These are phyloP conservation scores for Lichina pygmaea DNA, from an alignment of 495 filamentous ascomycete genomes.

Conservation along the genomic window DNA sequence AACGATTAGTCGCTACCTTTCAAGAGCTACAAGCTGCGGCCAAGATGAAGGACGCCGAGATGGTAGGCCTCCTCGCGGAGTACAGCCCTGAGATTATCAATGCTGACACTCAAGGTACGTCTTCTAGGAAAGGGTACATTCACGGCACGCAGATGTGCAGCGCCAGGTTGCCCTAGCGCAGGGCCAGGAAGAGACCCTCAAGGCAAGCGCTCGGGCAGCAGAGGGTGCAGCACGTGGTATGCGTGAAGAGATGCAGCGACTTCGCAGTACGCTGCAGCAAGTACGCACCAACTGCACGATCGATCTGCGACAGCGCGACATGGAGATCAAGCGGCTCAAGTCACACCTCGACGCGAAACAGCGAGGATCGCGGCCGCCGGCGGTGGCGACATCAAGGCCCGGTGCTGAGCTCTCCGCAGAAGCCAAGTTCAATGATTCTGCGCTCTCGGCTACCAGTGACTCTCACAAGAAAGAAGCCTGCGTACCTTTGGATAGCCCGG, in stretches of 20 bases:
- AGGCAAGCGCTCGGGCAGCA: slow-evolving; percentile 36
- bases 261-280: slow-evolving; percentile 53
- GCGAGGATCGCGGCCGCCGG: slow-evolving; percentile 9
- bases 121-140: slow-evolving; percentile 28
- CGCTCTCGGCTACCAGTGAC: neutral
- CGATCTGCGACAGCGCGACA: slow-evolving; percentile 74
- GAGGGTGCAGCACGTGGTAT: slow-evolving; percentile 42
- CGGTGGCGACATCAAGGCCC: slow-evolving; percentile 14
- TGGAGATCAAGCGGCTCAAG: slow-evolving; percentile 70
- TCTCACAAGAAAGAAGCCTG: neutral
- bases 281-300: slow-evolving; percentile 70
- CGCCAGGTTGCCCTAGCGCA: slow-evolving; percentile 51
- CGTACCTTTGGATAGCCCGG: neutral
- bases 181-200: slow-evolving; percentile 41
- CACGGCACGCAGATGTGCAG: slow-evolving; percentile 42
- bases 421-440: neutral
- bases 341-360: slow-evolving; percentile 33
- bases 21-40: slow-evolving; percentile 45
- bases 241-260: slow-evolving; percentile 52
- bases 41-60: slow-evolving; percentile 34
- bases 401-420: neutral
- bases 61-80: slow-evolving; percentile 12
- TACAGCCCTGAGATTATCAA: neutral
- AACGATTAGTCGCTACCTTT: slow-evolving; percentile 53
- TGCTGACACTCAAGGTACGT: neutral